phyloP scores from a whole-genome alignment of 1,284 basidiomycete species.

The Porodaedalea pini region DNA sequence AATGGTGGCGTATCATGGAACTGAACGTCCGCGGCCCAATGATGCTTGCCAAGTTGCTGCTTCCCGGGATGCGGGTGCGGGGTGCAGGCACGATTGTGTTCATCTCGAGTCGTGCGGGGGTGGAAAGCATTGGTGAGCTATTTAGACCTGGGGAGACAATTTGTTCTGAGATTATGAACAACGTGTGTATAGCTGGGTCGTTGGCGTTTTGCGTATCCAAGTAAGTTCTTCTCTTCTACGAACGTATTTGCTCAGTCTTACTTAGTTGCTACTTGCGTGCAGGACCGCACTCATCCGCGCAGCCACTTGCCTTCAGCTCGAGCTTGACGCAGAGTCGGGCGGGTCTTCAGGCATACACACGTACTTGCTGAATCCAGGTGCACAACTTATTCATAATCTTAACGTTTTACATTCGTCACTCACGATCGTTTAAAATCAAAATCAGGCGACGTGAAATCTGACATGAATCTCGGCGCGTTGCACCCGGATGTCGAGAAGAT shows the following conservation, averaged over 20 bases:
- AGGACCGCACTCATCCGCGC: slow-evolving; percentile 8
- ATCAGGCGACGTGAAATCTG: slow-evolving; percentile 2
- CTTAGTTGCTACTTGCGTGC: neutral
- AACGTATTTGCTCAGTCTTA: no score
- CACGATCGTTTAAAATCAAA: no score
- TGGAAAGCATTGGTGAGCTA: neutral
- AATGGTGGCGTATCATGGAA: slow-evolving; percentile 8
- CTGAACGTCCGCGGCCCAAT: slow-evolving; percentile 8
- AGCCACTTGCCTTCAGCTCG: slow-evolving; percentile 1
- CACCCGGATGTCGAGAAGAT: slow-evolving; percentile 11
- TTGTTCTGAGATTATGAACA: no score
- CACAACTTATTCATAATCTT: neutral
- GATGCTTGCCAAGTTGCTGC: slow-evolving; percentile 4
- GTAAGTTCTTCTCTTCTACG: neutral
- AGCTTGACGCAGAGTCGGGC: slow-evolving; percentile 2
- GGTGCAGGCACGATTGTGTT: neutral
- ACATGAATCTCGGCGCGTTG: neutral
- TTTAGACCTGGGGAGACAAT: no score
- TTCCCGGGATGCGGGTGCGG: neutral
- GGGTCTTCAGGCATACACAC: no score
- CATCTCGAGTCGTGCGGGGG: neutral
- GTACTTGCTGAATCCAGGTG: slow-evolving; percentile 8
- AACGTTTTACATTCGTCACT: no score
- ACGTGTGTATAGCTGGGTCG: neutral
- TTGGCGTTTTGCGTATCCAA: slow-evolving; percentile 6